Base-by-base conservation (phyloP, 2,329 filamentous ascomycete species). In the Parastagonospora nodorum region DNA sequence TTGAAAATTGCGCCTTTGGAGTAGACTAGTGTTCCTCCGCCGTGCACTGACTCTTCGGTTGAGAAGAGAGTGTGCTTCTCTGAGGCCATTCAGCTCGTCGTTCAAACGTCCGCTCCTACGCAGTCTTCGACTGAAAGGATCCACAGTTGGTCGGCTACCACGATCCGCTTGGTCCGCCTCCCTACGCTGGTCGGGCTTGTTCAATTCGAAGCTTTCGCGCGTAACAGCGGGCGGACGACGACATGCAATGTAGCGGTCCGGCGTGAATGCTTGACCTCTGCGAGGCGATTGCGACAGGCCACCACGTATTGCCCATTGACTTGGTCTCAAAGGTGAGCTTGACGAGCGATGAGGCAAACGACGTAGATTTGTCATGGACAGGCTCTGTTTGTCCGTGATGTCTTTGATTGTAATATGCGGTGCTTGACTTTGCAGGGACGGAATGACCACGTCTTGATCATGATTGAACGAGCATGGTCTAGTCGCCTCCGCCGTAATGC, bases 171-270 rank as follows among this genome's bases (percentile, higher is more conserved):
- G 81, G 44, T 76, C 72, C 12, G 70, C 62, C 10, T 77, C 76
- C 12, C 84, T 67, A 28, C 75, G 74, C 30, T 74, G 64, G 14
- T 76, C 71, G 40, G 76, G 69, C 60, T 81, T 84, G 57, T 77
- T 80, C 28, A 84, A 59, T 50, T 78, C 78, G 57, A 82, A 85
- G 40, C 76, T 80, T 46, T 81, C 76, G 19, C 77, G 72, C 12
- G 77, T 71, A 31, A 72, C 61, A 16, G 74, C 70, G 5, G 71
- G 68, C 40, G 74, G 74, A 42, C 76, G 74, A 41, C 80, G 75
- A 45, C 64, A 63, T 29, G 82, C 77, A 38, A 88, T 79, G 63
- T 87, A 88, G 27, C 86, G 79, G 67, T 88, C 85, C 16, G 80
- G 80, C 9, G 75, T 77, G 27, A 57, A 68, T 31, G 59, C 58